Evolutionary conservation across 2,329 filamentous ascomycete species (phyloP).

Genomic region (Aschersonia sp.): DNA sequence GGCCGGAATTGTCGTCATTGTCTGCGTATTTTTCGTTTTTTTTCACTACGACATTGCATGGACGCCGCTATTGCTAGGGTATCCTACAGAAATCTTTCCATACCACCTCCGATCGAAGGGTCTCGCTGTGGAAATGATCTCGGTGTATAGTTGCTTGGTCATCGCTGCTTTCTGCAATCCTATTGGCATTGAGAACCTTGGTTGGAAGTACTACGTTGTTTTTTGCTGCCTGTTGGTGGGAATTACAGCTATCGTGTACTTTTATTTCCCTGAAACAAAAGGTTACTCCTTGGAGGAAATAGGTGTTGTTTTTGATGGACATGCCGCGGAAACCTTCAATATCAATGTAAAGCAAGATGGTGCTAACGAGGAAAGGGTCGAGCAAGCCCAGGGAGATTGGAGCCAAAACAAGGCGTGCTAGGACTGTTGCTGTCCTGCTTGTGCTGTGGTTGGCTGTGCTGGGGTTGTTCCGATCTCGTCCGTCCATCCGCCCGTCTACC

Average conservation of each 20-base stretch:
- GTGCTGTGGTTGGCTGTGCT: too few species aligned
- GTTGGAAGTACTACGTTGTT: conserved; percentile 28
- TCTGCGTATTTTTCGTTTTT: conserved; percentile 36
- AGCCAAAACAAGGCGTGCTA: too few species aligned
- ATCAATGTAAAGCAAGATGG: too few species aligned
- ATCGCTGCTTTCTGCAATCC: conserved; percentile 28
- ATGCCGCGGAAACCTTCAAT: too few species aligned
- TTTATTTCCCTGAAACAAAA: conserved; percentile 34
- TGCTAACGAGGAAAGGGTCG: too few species aligned
- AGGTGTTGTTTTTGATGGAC: conserved; percentile 28
- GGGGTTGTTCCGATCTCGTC: too few species aligned
- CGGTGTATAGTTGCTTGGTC: conserved; percentile 19
- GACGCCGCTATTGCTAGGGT: conserved; percentile 33
- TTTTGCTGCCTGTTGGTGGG: conserved; percentile 27
- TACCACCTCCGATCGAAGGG: conserved; percentile 30
- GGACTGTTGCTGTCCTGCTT: too few species aligned
- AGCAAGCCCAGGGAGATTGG: too few species aligned
- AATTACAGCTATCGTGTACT: conserved; percentile 32
- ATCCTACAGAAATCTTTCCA: conserved; percentile 31
- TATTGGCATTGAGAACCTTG: conserved; percentile 24
- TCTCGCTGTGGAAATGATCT: conserved; percentile 26
- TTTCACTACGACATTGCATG: conserved; percentile 29
- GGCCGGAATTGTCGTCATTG: conserved; percentile 29
- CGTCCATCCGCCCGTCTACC: too few species aligned
- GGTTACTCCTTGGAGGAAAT: conserved; percentile 37